Percentiles rank a stretch among this genome's conserved stretches.
Conservation (phyloP, 176 grass and related monocot genomes). For the Oropetium thomaeum region DNA sequence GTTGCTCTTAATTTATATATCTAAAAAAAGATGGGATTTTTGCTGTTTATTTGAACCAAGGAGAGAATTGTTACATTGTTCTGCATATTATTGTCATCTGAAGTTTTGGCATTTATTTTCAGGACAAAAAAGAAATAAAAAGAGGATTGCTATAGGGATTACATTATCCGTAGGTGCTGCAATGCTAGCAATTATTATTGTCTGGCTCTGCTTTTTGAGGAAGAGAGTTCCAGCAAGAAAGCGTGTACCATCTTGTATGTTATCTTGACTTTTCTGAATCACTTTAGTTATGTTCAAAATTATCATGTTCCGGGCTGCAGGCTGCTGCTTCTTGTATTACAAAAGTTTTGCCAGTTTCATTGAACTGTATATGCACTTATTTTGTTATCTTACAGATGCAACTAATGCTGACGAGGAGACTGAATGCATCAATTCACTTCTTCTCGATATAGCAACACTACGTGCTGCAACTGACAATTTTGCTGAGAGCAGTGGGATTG, state of each 20-base stretch:
- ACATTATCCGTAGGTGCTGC: conserved; percentile 24
- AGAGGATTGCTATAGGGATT: conserved; percentile 29
- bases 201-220: conserved; percentile 36
- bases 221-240: conserved; percentile 1
- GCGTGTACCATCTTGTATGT: conserved; percentile 26
- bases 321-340: background rate
- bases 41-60: background rate
- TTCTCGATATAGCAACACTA: conserved; percentile 53
- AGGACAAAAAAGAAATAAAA: conserved; percentile 32
- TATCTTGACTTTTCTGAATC: background rate
- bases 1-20: no score
- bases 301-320: background rate
- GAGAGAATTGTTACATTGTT: background rate
- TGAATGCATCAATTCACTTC: conserved; percentile 46
- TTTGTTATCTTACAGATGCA: conserved; percentile 38
- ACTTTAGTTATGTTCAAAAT: background rate
- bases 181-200: background rate
- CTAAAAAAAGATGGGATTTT: no score
- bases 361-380: background rate
- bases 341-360: background rate
- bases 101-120: conserved; percentile 2
- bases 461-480: conserved; percentile 57
- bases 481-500: conserved; percentile 54
- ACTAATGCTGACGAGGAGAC: conserved; percentile 21
- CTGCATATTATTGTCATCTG: background rate